Base-by-base conservation (phyloP, 208 protist species). In the Tritrichomonas musculus region DNA sequence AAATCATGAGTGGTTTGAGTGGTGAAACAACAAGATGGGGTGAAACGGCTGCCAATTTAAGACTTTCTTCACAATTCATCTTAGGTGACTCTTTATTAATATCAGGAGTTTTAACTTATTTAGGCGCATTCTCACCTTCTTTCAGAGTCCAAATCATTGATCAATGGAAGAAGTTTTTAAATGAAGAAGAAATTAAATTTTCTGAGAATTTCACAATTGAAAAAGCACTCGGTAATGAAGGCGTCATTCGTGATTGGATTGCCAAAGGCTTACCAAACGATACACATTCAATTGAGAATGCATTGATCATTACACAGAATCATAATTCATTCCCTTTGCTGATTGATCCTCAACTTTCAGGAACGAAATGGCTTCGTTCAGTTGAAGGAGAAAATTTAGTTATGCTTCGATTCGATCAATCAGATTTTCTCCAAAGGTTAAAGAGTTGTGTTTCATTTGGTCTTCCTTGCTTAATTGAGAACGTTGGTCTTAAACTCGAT, bases 331-430 rank as follows among this genome's bases (percentile, higher is more conserved):
- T 98, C 97, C 98, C 98, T 92, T 95, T 99, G 57, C 96, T 99
- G 93, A 98, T 99, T 92, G 98, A 99, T 95, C 98, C 98, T 39
- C 98, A 99, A 96, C 94, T 99, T 64, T 98, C 99, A 95, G 98
- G 97, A 80, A 97, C 99, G 84, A 96, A 96, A 92, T 99, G 98
- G 98, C 98, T 99, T 93, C 95, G 96, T 33, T 97, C 97, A 57
- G 97, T 97, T 93, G 97, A 98, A 94, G 97, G 98, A 93, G 97
- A 97, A 39, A 95, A 98, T 77, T 96, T 97, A 41, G 96, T 98
- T 53, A 96, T 98, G 73, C 97, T 98, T 95, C 97, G 97, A 20
- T 96, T 96, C 64, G 96, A 98, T 94, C 96, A 72, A 92, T 36
- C 96, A 93, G 96, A 96, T 53, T 98, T 97, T 96, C 97, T 98